These are phyloP conservation scores for Chlamydomonas asymmetrica DNA, from an alignment of 139 green algal genomes.

Conservation along the genomic window DNA sequence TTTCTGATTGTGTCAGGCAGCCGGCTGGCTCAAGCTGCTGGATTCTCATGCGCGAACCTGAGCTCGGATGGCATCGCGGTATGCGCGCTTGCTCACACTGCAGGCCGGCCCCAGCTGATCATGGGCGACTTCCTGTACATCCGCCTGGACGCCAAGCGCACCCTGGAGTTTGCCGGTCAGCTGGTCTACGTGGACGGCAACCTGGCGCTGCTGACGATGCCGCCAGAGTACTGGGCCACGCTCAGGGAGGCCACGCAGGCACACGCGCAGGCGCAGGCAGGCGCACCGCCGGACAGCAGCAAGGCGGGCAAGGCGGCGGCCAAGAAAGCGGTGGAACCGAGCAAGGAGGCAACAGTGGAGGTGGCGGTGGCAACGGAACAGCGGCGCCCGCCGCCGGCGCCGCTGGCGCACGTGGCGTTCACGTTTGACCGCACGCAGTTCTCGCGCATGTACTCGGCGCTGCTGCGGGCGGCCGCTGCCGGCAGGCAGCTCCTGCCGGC, in stretches of 20 bases:
- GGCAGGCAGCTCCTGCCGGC: constrained; percentile 4
- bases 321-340: neutral
- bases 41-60: neutral
- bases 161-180: constrained; percentile 2
- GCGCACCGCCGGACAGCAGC: too few relatives aligned
- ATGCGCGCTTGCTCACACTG: neutral
- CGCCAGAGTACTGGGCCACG: neutral
- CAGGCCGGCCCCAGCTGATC: constrained; percentile 14
- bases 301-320: neutral
- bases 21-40: neutral
- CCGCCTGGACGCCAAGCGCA: neutral
- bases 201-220: constrained; percentile 15
- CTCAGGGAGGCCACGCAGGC: too few relatives aligned
- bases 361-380: neutral
- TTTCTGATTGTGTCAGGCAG: neutral
- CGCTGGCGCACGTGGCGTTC: constrained; percentile 60
- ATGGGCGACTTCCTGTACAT: constrained; percentile 10
- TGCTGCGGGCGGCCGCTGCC: neutral
- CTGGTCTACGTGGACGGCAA: constrained; percentile 12
- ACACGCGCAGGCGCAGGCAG: neutral
- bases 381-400: neutral
- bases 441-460: constrained; percentile 40
- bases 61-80: neutral
- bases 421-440: constrained; percentile 48
- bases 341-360: neutral